Percentiles rank a stretch among this genome's conserved stretches.
phyloP scores from a whole-genome alignment of 2,329 filamentous ascomycete species.

The Colletotrichum godetiae region DNA sequence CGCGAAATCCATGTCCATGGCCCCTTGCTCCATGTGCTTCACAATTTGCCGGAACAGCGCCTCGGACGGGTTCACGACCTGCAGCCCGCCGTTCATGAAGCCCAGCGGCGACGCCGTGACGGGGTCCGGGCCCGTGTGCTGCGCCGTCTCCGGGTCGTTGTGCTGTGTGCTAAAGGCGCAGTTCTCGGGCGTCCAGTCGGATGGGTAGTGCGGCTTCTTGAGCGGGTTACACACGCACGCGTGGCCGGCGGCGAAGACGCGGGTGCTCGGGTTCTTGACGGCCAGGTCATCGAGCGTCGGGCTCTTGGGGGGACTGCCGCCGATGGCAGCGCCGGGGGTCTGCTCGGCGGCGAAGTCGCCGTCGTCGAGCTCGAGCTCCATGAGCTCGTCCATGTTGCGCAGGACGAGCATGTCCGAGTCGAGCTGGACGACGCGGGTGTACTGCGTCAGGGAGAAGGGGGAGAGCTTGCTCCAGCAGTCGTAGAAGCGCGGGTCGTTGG shows the following conservation, averaged over 20 bases:
- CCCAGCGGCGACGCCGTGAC: conserved; percentile 56
- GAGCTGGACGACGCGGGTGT: conserved; percentile 83
- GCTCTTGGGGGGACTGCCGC: conserved; percentile 11
- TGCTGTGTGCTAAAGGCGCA: conserved; percentile 71
- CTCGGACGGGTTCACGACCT: conserved; percentile 65
- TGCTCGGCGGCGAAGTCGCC: conserved; percentile 33
- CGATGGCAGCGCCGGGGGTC: conserved; percentile 27
- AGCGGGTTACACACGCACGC: conserved; percentile 90
- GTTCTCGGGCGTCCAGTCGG: conserved; percentile 70
- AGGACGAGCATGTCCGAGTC: conserved; percentile 90
- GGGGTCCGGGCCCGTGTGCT: conserved; percentile 57
- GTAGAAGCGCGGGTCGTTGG: conserved; percentile 84
- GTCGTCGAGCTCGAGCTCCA: conserved; percentile 80
- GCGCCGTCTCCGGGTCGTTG: conserved; percentile 56
- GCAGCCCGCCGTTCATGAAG: conserved; percentile 67
- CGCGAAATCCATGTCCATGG: conserved; percentile 64
- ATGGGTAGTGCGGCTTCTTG: conserved; percentile 81
- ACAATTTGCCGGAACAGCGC: conserved; percentile 62
- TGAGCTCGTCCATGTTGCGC: conserved; percentile 91
- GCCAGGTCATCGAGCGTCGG: conserved; percentile 18
- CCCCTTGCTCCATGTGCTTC: conserved; percentile 59
- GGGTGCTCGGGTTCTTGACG: conserved; percentile 39
- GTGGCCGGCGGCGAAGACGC: conserved; percentile 85
- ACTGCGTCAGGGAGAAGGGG: conserved; percentile 81
- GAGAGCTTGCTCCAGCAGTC: conserved; percentile 92